Conservation (phyloP, 345 rosid genomes). For the Eucalyptus cladocalyx region DNA sequence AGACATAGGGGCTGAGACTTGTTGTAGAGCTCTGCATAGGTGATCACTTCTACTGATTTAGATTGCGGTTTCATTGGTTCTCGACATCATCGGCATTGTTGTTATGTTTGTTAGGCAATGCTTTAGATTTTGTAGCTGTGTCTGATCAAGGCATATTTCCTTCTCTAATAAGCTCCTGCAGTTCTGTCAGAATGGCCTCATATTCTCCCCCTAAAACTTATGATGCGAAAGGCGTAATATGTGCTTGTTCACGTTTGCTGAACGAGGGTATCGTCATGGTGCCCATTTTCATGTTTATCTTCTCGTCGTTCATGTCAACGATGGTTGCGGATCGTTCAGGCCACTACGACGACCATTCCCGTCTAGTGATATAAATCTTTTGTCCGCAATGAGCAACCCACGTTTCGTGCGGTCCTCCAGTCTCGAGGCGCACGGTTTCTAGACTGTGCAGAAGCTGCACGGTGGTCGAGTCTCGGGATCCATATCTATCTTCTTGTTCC, state of each 20-base stretch:
- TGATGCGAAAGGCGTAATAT: background rate
- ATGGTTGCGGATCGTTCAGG: background rate
- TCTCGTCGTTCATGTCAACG: background rate
- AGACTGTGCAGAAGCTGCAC: background rate
- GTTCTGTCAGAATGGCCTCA: background rate
- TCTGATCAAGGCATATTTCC: background rate
- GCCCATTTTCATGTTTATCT: background rate
- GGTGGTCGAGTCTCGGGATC: background rate
- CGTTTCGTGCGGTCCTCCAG: background rate
- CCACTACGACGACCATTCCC: background rate
- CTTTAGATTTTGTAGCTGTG: background rate
- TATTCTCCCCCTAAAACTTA: background rate
- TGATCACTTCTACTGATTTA: background rate
- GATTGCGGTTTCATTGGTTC: background rate
- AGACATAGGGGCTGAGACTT: slow-evolving; percentile 54
- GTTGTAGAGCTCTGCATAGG: slow-evolving; percentile 46
- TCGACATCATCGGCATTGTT: background rate
- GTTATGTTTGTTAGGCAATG: background rate
- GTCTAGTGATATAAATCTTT: background rate
- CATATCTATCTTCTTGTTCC: too few species aligned
- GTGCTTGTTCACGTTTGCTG: background rate
- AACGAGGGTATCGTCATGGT: background rate
- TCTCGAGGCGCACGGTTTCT: background rate
- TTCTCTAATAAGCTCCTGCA: background rate
- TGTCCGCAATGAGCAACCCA: background rate